Conservation (phyloP, 2,329 filamentous ascomycete genomes). For the Lasiodiplodia sp. region DNA sequence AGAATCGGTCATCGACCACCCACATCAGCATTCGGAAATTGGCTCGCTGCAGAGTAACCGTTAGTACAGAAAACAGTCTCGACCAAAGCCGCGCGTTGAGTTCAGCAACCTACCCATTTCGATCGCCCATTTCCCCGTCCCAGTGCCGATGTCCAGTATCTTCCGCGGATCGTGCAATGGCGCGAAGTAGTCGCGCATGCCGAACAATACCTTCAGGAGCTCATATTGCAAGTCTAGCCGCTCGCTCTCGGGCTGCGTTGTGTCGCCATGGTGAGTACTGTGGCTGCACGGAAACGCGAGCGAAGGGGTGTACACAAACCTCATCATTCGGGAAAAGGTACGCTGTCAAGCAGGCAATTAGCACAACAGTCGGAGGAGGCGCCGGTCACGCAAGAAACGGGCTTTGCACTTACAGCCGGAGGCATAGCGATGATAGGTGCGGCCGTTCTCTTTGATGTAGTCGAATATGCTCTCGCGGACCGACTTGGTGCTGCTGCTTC, state of each 20-base stretch:
- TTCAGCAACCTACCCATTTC: slow-evolving; percentile 47
- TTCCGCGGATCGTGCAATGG: slow-evolving; percentile 47
- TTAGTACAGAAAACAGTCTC: slow-evolving; percentile 34
- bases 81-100: neutral
- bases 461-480: slow-evolving; percentile 50
- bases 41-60: slow-evolving; percentile 37
- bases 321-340: slow-evolving; percentile 50
- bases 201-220: slow-evolving; percentile 47
- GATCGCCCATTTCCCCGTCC: slow-evolving; percentile 52
- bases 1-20: slow-evolving; percentile 25
- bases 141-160: slow-evolving; percentile 53
- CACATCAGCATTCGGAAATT: slow-evolving; percentile 45
- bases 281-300: neutral
- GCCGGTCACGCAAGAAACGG: neutral
- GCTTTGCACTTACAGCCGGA: slow-evolving; percentile 45
- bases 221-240: slow-evolving; percentile 49
- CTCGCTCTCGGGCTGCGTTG: slow-evolving; percentile 46
- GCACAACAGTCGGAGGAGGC: neutral
- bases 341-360: slow-evolving; percentile 35
- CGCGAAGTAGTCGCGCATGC: slow-evolving; percentile 46
- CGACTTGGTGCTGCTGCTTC: slow-evolving; percentile 38
- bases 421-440: slow-evolving; percentile 50
- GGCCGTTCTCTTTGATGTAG: slow-evolving; percentile 49
- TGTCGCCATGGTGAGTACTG: neutral
- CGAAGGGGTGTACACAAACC: slow-evolving; percentile 36